These are phyloP conservation scores for Aspergillus sclerotioniger DNA, from an alignment of 495 filamentous ascomycete genomes.

Conservation along the genomic window DNA sequence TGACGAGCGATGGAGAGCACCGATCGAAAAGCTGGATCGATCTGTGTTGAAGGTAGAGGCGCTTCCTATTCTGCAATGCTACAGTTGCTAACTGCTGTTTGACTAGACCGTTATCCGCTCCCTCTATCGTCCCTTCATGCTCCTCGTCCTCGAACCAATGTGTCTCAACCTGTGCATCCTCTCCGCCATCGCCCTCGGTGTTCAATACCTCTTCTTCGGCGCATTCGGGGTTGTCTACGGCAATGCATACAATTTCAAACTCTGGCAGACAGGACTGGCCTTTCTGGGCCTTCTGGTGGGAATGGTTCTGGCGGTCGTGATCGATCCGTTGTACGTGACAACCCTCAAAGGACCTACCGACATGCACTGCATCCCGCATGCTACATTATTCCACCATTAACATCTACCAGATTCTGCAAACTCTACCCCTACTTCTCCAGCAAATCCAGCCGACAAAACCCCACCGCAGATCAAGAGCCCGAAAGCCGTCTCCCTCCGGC, in stretches of 20 bases:
- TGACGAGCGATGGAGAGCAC: constrained; percentile 64
- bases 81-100: background rate
- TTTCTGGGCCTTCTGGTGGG: constrained; percentile 27
- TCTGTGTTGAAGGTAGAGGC: constrained; percentile 31
- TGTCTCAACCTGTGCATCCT: constrained; percentile 72
- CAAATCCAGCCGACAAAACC: constrained; percentile 22
- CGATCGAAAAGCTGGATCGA: constrained; percentile 68
- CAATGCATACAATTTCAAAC: constrained; percentile 65
- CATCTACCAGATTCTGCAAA: background rate
- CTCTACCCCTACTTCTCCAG: background rate
- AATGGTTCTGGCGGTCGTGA: background rate
- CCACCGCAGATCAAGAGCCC: constrained; percentile 42
- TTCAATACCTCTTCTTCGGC: constrained; percentile 86
- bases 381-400: background rate
- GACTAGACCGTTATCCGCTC: constrained; percentile 37
- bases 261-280: constrained; percentile 50
- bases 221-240: constrained; percentile 77
- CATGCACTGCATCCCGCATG: background rate
- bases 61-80: background rate
- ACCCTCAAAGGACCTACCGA: background rate
- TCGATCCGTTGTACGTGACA: background rate
- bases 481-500: constrained; percentile 74
- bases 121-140: constrained; percentile 70
- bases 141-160: constrained; percentile 81
- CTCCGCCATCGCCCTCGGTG: constrained; percentile 72